A percentile compares a stretch with the other conserved stretches of the same genome.
phyloP scores from a whole-genome alignment of 352 stramenopile species.

The Globisporangium iwayamae region DNA sequence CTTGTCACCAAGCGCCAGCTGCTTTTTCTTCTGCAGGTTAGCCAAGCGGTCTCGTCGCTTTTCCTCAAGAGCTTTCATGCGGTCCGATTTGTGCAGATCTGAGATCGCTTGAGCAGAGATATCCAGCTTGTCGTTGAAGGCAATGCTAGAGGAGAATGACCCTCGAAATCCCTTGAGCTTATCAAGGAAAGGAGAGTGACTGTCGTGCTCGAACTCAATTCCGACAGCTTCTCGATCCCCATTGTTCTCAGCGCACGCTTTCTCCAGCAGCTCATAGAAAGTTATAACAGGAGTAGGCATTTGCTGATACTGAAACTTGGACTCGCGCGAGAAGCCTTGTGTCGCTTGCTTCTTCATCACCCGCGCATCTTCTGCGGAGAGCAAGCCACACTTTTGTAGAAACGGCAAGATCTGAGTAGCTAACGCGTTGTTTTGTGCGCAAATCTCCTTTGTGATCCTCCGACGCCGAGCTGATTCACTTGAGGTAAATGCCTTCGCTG shows the following conservation, averaged over 20 bases:
- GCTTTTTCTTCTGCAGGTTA: slow-evolving; percentile 51
- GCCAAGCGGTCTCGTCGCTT: slow-evolving; percentile 44
- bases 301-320: slow-evolving; percentile 9
- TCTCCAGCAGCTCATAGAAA: slow-evolving; percentile 47
- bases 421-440: slow-evolving; percentile 36
- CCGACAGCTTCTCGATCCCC: background rate
- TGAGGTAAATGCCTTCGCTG: slow-evolving; percentile 27
- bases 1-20: slow-evolving; percentile 51
- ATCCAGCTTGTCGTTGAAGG: background rate
- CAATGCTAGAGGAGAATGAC: background rate
- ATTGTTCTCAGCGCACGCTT: slow-evolving; percentile 8
- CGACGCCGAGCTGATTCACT: slow-evolving; percentile 26
- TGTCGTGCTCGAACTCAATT: background rate
- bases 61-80: slow-evolving; percentile 57
- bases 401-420: slow-evolving; percentile 29
- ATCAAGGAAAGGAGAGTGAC: background rate
- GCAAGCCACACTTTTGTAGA: slow-evolving; percentile 5
- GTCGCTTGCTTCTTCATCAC: background rate
- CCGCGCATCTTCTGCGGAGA: background rate
- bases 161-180: background rate
- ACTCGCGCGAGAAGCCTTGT: background rate
- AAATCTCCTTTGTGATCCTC: slow-evolving; percentile 29
- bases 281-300: slow-evolving; percentile 20
- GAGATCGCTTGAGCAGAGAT: background rate
- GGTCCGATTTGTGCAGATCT: slow-evolving; percentile 42